phyloP scores from a whole-genome alignment of 441 rosid species.

The Dalechampia spathulata region DNA sequence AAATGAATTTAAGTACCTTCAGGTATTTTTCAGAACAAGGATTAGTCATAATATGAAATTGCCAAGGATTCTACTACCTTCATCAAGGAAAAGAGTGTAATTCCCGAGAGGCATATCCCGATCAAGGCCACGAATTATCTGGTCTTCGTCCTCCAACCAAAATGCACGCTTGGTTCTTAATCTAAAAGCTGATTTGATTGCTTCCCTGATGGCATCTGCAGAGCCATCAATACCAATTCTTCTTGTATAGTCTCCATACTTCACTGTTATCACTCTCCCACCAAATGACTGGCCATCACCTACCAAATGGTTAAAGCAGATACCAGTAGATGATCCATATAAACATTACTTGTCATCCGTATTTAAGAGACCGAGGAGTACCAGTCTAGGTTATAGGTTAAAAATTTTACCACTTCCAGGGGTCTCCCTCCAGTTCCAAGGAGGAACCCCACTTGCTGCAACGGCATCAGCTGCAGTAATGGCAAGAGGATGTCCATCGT shows the following conservation, averaged over 20 bases:
- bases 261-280: conserved; percentile 88
- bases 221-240: conserved; percentile 89
- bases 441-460: conserved; percentile 79
- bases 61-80: too few relatives aligned
- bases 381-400: too few relatives aligned
- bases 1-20: too few relatives aligned
- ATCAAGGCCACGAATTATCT: conserved; percentile 71
- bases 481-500: conserved; percentile 93
- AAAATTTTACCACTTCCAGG: conserved; percentile 83
- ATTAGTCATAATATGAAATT: too few relatives aligned
- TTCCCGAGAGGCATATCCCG: conserved; percentile 92
- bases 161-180: conserved; percentile 81
- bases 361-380: too few relatives aligned
- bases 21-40: too few relatives aligned
- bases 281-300: conserved; percentile 53
- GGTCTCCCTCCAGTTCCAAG: conserved; percentile 98
- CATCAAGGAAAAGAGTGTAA: conserved; percentile 79
- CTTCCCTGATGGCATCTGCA: conserved; percentile 83
- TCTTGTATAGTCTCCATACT: conserved; percentile 80
- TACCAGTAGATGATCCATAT: not conserved
- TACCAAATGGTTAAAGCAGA: conserved; percentile 15
- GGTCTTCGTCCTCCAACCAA: conserved; percentile 98
- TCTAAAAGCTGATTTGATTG: conserved; percentile 77
- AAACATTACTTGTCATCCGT: too few relatives aligned
- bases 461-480: conserved; percentile 81